Evolutionary conservation across 352 stramenopile species (phyloP).

Genomic region (Globisporangium recalcitrans): DNA sequence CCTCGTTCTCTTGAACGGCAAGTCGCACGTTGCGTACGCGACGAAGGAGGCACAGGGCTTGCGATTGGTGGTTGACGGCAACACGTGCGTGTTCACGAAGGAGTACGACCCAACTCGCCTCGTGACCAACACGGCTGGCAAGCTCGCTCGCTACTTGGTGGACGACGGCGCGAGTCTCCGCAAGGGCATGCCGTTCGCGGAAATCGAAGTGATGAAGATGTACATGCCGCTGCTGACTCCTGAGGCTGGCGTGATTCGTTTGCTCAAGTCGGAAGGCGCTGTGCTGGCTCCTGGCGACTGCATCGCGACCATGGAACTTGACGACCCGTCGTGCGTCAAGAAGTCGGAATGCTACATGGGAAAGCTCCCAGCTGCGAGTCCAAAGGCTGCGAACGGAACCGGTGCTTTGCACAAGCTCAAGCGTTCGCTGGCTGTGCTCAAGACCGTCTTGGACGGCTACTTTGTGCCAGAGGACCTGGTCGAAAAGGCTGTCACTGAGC

Average conservation of each 20-base stretch:
- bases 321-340: slow-evolving; percentile 96
- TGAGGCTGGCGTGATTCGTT: slow-evolving; percentile 93
- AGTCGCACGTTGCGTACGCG: slow-evolving; percentile 96
- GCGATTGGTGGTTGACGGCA: slow-evolving; percentile 92
- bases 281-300: slow-evolving; percentile 94
- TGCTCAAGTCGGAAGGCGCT: slow-evolving; percentile 95
- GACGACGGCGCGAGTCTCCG: slow-evolving; percentile 90
- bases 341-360: slow-evolving; percentile 91
- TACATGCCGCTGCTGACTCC: slow-evolving; percentile 99
- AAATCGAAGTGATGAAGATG: slow-evolving; percentile 99
- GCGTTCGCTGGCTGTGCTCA: slow-evolving; percentile 78
- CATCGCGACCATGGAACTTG: slow-evolving; percentile 96
- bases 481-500: slow-evolving; percentile 80
- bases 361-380: slow-evolving; percentile 39
- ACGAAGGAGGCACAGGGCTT: slow-evolving; percentile 89
- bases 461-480: slow-evolving; percentile 81
- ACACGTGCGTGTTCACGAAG: slow-evolving; percentile 97
- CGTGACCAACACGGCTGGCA: slow-evolving; percentile 96
- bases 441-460: slow-evolving; percentile 94
- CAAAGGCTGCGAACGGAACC: slow-evolving; percentile 27
- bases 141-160: slow-evolving; percentile 99
- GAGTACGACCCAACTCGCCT: slow-evolving; percentile 99
- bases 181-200: slow-evolving; percentile 82
- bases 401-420: slow-evolving; percentile 70
- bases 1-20: slow-evolving; percentile 95